phyloP scores from a whole-genome alignment of 23 red algal genomes.

The Cyanidioschyzon merolae region DNA sequence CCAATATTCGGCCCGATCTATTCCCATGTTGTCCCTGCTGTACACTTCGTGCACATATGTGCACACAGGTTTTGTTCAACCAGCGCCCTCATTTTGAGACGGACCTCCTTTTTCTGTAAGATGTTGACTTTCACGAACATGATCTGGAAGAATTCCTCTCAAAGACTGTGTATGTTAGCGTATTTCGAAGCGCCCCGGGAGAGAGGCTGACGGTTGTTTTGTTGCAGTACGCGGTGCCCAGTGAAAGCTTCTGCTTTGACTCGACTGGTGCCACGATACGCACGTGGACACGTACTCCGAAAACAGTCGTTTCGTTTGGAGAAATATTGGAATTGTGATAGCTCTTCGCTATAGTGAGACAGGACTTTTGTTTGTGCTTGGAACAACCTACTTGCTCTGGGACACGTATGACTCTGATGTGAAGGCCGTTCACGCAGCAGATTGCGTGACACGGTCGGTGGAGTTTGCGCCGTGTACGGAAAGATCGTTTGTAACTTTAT shows the following conservation, averaged over 20 bases:
- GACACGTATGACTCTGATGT: slow-evolving; percentile 18
- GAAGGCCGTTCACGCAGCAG: slow-evolving; percentile 15
- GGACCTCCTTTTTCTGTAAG: slow-evolving; percentile 24
- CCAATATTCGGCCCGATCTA: slow-evolving; percentile 1
- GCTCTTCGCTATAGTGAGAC: neutral
- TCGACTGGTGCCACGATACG: slow-evolving; percentile 11
- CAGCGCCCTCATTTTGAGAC: neutral
- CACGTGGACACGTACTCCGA: neutral
- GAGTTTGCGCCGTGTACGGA: neutral
- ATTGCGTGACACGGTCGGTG: neutral
- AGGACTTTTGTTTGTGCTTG: neutral
- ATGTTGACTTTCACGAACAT: slow-evolving; percentile 19
- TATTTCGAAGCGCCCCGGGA: slow-evolving; percentile 19
- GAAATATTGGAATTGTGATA: slow-evolving; percentile 17
- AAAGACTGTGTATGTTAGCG: slow-evolving; percentile 1
- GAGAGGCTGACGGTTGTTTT: slow-evolving; percentile 17
- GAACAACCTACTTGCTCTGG: slow-evolving; percentile 24
- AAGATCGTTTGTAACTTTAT: neutral
- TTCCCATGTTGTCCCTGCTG: slow-evolving; percentile 25
- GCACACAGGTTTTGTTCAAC: neutral
- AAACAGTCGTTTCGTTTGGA: neutral
- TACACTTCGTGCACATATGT: neutral
- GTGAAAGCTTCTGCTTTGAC: neutral
- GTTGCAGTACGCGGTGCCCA: neutral
- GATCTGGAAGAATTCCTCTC: slow-evolving; percentile 2